These are phyloP conservation scores for Maudiozyma bulderi DNA, from an alignment of 805 yeast genomes.

Conservation along the genomic window DNA sequence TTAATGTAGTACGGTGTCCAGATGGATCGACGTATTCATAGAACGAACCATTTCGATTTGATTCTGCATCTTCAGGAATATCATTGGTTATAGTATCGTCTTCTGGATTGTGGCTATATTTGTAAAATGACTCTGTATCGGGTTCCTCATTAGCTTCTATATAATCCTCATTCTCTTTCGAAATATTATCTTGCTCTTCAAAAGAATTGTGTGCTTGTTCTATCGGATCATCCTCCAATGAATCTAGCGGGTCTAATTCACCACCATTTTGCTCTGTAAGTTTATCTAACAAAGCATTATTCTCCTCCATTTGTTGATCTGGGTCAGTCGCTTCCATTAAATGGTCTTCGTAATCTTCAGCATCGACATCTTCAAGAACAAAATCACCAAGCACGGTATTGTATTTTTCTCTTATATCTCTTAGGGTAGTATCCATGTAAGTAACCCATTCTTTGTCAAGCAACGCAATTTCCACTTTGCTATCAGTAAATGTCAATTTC, in stretches of 20 bases:
- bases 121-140: neutral
- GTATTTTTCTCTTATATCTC: slow-evolving; percentile 86
- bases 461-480: slow-evolving; percentile 18
- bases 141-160: neutral
- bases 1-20: slow-evolving; percentile 52
- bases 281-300: slow-evolving; percentile 24
- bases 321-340: slow-evolving; percentile 31
- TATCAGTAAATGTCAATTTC: slow-evolving; percentile 21
- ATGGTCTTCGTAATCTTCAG: slow-evolving; percentile 10
- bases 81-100: slow-evolving; percentile 39
- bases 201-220: neutral
- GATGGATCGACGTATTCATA: slow-evolving; percentile 70
- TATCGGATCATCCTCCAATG: slow-evolving; percentile 10
- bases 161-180: slow-evolving; percentile 7
- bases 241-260: slow-evolving; percentile 19
- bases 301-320: slow-evolving; percentile 62
- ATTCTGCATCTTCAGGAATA: slow-evolving; percentile 32
- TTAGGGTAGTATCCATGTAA: slow-evolving; percentile 72
- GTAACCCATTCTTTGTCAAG: slow-evolving; percentile 49
- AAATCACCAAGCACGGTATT: slow-evolving; percentile 83
- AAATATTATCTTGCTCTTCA: slow-evolving; percentile 52
- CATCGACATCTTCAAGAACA: slow-evolving; percentile 31
- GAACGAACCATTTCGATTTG: slow-evolving; percentile 29
- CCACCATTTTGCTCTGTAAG: slow-evolving; percentile 10
- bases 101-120: slow-evolving; percentile 1